phyloP scores from a whole-genome alignment of 176 grass and related monocot species.

The Juncus inflexus region DNA sequence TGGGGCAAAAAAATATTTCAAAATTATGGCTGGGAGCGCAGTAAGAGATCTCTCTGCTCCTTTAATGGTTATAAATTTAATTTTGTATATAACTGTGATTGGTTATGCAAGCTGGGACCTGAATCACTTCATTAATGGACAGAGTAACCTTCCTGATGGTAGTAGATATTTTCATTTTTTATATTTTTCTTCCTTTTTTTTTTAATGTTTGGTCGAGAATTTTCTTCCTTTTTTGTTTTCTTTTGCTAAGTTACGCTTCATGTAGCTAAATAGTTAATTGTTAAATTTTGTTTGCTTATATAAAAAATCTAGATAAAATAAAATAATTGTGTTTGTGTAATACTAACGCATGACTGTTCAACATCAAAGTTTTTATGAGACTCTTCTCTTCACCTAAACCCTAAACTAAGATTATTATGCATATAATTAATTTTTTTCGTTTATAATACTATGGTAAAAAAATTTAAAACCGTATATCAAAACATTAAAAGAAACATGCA shows the following conservation, averaged over 20 bases:
- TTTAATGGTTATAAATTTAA: slow-evolving; percentile 65
- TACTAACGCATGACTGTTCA: neutral
- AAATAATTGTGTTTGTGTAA: neutral
- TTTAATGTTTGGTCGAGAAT: neutral
- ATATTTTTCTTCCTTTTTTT: neutral
- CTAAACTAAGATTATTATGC: too few species aligned
- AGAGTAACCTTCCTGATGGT: slow-evolving; percentile 36
- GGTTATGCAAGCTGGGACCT: slow-evolving; percentile 75
- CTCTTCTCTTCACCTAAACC: too few species aligned
- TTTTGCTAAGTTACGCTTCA: neutral
- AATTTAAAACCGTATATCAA: too few species aligned
- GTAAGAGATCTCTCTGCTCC: slow-evolving; percentile 57
- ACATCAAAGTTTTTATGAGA: too few species aligned
- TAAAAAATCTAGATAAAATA: neutral
- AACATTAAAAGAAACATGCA: neutral
- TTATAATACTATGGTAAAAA: too few species aligned
- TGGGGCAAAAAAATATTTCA: too few species aligned
- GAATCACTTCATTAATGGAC: slow-evolving; percentile 81
- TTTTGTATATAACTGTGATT: slow-evolving; percentile 68
- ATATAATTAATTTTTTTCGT: too few species aligned
- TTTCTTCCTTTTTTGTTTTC: neutral
- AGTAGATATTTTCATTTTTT: neutral
- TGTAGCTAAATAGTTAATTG: neutral
- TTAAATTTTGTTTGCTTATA: neutral
- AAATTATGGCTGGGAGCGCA: slow-evolving; percentile 27